phyloP scores from a whole-genome alignment of 192 early-diverging fungal species.

The Entomortierella chlamydospora region DNA sequence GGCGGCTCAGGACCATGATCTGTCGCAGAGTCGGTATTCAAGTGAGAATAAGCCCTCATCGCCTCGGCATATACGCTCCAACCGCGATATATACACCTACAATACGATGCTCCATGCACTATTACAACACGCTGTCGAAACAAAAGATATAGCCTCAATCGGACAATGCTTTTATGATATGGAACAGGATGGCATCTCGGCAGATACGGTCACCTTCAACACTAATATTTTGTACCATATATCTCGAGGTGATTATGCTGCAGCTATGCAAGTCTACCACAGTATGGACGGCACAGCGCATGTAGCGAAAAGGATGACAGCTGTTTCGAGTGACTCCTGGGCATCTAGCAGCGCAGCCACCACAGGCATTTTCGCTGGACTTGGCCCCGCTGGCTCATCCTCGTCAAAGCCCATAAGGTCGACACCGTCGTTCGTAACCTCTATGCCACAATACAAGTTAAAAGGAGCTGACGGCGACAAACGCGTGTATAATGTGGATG shows the following conservation, averaged over 20 bases:
- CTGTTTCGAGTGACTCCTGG: neutral
- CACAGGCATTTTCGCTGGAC: neutral
- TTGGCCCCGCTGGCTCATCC: neutral
- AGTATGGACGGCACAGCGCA: slow-evolving; percentile 22
- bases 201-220: slow-evolving; percentile 53
- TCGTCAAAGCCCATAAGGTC: slow-evolving; percentile 4
- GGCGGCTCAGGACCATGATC: neutral
- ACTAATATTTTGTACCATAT: slow-evolving; percentile 54
- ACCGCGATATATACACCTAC: slow-evolving; percentile 49
- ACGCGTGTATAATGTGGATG: no score
- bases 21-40: neutral
- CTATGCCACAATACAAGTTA: no score
- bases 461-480: no score
- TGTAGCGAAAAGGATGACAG: neutral
- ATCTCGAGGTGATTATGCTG: slow-evolving; percentile 18
- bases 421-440: neutral
- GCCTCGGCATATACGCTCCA: slow-evolving; percentile 7
- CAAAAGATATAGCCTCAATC: slow-evolving; percentile 41
- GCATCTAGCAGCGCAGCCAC: neutral
- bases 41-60: neutral
- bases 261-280: slow-evolving; percentile 39
- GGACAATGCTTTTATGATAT: slow-evolving; percentile 52
- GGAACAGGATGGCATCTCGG: slow-evolving; percentile 37
- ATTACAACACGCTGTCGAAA: slow-evolving; percentile 38
- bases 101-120: slow-evolving; percentile 52